Base-by-base conservation (phyloP, 1,139 yeast genomes). In the Nakaseomyces nivariensis region DNA sequence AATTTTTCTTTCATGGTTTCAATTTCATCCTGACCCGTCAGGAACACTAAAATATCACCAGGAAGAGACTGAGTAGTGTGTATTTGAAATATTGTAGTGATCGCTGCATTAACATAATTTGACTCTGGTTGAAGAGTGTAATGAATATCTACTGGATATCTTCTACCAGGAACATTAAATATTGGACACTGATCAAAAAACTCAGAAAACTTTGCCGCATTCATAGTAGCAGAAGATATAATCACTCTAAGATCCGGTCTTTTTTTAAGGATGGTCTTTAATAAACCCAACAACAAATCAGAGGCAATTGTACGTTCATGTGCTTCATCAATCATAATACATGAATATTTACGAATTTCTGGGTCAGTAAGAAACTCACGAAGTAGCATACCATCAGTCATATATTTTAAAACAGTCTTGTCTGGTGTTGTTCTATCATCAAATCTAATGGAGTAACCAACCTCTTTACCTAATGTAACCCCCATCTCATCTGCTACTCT, bases 11-110 rank as follows among this genome's bases (percentile, higher is more conserved):
- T 88, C 74, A 85, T 78, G 1, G 78, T 72, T 61, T 90, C 97
- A 52, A 92, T 92, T 60, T 92, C 98, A 50, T 90, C 97, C 65
- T 90, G 97, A 46, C 98, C 97, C 0, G 95, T 86, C 37, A 92
- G 67, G 64, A 92, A 92, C 1, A 90, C 96, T 27, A 92, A 69
- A n/a, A 92, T 84, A 63, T 90, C 97, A 11, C 97, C 97, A 0
- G 78, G 74, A 1, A 69, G 54, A 1, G 79, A 79, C 56, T 81
- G 83, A 0, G 95, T 78, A 3, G 85, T 76, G 58, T 87, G 95
- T 40, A 87, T 85, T 61, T 85, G 95, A 56, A 85, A 79, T 3
- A 85, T 79, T 0, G 95, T 83, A 2, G 87, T 85, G 26, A 88
- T 79, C 0, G 96, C 95, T 0, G 96, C 96, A 62, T 86, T 89